Conservation (phyloP, 169 alveolate genomes). For the Cryptosporidium xiaoi region DNA sequence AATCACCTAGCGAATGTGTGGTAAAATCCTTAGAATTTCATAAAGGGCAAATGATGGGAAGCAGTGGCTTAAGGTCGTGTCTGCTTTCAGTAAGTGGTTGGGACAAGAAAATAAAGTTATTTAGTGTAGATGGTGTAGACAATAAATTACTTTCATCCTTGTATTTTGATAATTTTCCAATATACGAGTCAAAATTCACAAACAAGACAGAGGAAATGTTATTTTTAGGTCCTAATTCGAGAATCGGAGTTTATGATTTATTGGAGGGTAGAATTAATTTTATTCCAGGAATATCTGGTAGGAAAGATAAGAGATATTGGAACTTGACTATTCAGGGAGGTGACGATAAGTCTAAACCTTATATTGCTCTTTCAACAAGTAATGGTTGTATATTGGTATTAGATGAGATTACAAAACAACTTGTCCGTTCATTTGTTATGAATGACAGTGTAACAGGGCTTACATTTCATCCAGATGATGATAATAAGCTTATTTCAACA, state of each 20-base stretch:
- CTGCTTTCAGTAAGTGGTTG: constrained; percentile 70
- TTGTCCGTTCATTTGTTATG: constrained; percentile 59
- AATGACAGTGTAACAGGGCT: constrained; percentile 62
- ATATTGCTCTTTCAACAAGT: constrained; percentile 42
- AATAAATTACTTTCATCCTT: constrained; percentile 49
- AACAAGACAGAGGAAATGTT: constrained; percentile 46
- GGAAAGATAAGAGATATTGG: constrained; percentile 65
- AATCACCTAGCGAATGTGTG: constrained; percentile 65
- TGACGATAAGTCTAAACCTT: constrained; percentile 6
- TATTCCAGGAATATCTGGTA: constrained; percentile 70
- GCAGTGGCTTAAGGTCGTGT: constrained; percentile 3
- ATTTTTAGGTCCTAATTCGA: constrained; percentile 36
- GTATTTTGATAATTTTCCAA: constrained; percentile 60
- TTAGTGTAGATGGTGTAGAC: constrained; percentile 54
- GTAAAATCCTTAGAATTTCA: constrained; percentile 63
- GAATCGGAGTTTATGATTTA: constrained; percentile 64
- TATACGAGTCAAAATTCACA: constrained; percentile 58
- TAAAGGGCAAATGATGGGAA: constrained; percentile 30
- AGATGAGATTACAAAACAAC: constrained; percentile 50
- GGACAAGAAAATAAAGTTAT: constrained; percentile 63
- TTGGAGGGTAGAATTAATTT: constrained; percentile 44
- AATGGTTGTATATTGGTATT: constrained; percentile 44
- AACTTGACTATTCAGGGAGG: constrained; percentile 46
- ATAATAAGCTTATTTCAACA: constrained; percentile 23
- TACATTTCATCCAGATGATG: constrained; percentile 48